Base-by-base conservation (phyloP, 108 stramenopile species). In the Cyclotella kingstonii region DNA sequence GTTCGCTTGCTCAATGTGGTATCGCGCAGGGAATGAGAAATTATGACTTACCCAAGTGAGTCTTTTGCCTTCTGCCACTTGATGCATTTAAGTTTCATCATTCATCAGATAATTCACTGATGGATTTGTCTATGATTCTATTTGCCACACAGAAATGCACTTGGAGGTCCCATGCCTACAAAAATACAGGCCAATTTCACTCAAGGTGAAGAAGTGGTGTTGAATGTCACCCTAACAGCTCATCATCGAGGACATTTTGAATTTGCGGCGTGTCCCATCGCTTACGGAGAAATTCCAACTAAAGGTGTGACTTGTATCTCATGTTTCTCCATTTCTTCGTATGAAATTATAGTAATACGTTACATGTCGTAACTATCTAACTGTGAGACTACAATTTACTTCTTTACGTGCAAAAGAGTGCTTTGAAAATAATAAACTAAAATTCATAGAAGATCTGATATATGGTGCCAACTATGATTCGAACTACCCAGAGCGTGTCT, bases 211-310 rank as follows among this genome's bases (percentile, higher is more conserved):
- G 68, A 68, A 22, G 63, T 85, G 28, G 35, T 65, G 2, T 21
- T 85, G 5, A 60, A 78, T 46, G 71, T 76, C 25, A 53, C 63
- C 14, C 54, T 82, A 47, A 77, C 81, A 1, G 82, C 82, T 7
- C 82, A 86, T 77, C 85, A 84, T 51, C 63, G 57, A 27, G 85
- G 85, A n/a, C 82, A 86, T 49, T 68, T 84, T 21, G 76, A 71
- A 25, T 59, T 84, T 53, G 47, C 54, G 5, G 85, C 70, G 3
- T 86, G 85, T 60, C 66, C 78, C 8, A 57, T 77, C n/a, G 17
- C 14, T 11, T 14, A 54, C 18, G 81, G 82, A 26, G 55, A 76
- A 22, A 46, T 38, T 7, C 63, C 84, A 9, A 77, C 80, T 2
- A 74, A 80, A 46, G 44, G 58, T 60, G 53, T 28, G 53, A 25